phyloP scores from a whole-genome alignment of 139 green algal species.

The Coelastrella sp. region DNA sequence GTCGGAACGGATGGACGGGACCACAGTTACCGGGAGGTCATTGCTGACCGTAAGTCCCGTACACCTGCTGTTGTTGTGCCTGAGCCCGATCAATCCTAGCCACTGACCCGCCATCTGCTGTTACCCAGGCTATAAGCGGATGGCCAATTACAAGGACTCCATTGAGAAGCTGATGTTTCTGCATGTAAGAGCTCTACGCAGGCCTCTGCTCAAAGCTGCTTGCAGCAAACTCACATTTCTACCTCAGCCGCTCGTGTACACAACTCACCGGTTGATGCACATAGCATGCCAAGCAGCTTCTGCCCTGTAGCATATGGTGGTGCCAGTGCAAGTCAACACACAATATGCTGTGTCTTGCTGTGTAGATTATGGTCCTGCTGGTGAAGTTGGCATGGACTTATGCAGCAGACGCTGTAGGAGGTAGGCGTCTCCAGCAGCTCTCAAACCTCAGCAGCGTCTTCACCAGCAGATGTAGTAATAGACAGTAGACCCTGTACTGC shows the following conservation, averaged over 20 bases:
- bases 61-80: not conserved
- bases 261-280: not conserved
- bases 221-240: too few relatives aligned
- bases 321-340: not conserved
- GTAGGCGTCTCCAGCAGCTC: not conserved
- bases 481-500: too few relatives aligned
- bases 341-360: not conserved
- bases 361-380: constrained; percentile 4
- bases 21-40: constrained; percentile 44
- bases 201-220: too few relatives aligned
- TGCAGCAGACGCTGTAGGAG: not conserved
- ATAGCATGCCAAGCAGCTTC: too few relatives aligned
- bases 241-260: not conserved
- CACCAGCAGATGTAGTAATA: too few relatives aligned
- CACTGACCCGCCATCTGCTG: not conserved
- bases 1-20: constrained; percentile 44
- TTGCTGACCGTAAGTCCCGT: constrained; percentile 41
- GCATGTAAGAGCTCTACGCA: constrained; percentile 24
- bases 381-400: constrained; percentile 21
- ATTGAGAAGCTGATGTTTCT: constrained; percentile 38
- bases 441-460: too few relatives aligned
- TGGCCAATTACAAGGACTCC: constrained; percentile 39
- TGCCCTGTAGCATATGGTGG: not conserved
- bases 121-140: constrained; percentile 43
- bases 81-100: not conserved